Evolutionary conservation across 164 flowering plant species (phyloP).

Genomic region (Malania oleifera): DNA sequence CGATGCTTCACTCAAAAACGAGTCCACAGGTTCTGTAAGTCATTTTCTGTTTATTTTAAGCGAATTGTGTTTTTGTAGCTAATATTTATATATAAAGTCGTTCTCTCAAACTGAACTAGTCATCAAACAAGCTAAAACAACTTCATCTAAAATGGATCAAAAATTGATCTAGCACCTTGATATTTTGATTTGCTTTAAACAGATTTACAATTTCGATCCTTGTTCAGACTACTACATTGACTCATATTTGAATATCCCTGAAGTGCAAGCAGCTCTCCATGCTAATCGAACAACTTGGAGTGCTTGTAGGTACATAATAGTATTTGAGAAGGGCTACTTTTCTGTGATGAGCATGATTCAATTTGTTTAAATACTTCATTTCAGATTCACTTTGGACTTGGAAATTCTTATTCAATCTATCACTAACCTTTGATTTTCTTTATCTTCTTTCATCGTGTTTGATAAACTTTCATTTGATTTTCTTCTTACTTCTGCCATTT

Average conservation of each 20-base stretch:
- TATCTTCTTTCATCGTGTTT: background rate
- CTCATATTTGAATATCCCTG: slow-evolving; percentile 29
- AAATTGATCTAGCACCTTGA: background rate
- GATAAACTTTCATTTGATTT: too few relatives aligned
- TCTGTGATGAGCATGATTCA: too few relatives aligned
- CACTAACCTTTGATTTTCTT: background rate
- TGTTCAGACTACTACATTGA: slow-evolving; percentile 24
- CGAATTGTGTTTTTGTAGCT: too few relatives aligned
- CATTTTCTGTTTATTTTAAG: background rate
- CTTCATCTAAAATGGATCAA: background rate
- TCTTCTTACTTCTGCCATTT: too few relatives aligned
- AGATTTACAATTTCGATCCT: slow-evolving; percentile 34
- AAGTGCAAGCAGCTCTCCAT: slow-evolving; percentile 38
- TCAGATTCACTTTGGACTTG: slow-evolving; percentile 24
- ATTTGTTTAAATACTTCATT: too few relatives aligned
- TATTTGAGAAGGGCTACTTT: too few relatives aligned
- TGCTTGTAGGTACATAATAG: background rate
- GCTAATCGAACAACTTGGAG: slow-evolving; percentile 14
- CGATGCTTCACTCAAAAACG: background rate
- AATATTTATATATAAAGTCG: too few relatives aligned
- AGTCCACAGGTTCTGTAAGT: background rate
- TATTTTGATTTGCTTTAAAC: background rate
- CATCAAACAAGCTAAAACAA: background rate
- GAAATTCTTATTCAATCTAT: slow-evolving; percentile 13
- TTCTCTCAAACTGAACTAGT: background rate